These are phyloP conservation scores for Panicum virgatum DNA, from an alignment of 202 grass and related monocot genomes.

Conservation along the genomic window DNA sequence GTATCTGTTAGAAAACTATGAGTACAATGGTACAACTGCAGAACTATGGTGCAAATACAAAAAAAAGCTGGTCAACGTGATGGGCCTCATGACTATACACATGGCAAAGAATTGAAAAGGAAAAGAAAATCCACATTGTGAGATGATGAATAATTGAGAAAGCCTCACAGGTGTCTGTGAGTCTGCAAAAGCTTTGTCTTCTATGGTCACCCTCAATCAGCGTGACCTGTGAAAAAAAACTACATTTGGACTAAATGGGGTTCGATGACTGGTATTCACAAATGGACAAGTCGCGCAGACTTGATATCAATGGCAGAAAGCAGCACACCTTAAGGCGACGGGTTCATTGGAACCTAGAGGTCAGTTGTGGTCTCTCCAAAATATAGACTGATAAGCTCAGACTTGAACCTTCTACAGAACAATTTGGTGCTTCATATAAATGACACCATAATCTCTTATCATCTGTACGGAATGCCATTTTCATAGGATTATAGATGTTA, in stretches of 20 bases:
- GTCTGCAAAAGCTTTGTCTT: constrained; percentile 2
- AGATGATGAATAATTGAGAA: constrained; percentile 15
- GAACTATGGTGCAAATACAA: constrained; percentile 27
- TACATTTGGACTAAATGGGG: constrained; percentile 22
- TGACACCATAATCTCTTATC: constrained; percentile 26
- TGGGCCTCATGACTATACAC: constrained; percentile 31
- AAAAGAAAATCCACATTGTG: constrained; percentile 12
- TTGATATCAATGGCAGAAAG: constrained; percentile 21
- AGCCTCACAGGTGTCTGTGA: constrained; percentile 19
- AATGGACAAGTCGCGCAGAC: constrained; percentile 8
- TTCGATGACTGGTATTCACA: constrained; percentile 38
- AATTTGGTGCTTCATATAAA: constrained; percentile 34
- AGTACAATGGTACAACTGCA: constrained; percentile 26
- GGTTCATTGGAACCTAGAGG: constrained; percentile 34
- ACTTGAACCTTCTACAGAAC: constrained; percentile 30
- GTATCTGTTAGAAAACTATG: constrained; percentile 25
- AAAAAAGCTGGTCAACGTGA: neutral
- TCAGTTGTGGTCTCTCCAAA: constrained; percentile 21
- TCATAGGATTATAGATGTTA: constrained; percentile 11
- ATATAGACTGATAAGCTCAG: constrained; percentile 16
- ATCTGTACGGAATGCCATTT: constrained; percentile 10
- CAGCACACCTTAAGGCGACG: constrained; percentile 36
- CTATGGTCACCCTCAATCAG: constrained; percentile 19
- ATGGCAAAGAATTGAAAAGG: constrained; percentile 24
- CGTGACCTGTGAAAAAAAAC: constrained; percentile 15